Evolutionary conservation across 2,329 filamentous ascomycete genomes (phyloP).

Genomic region (Neonectria hederae): DNA sequence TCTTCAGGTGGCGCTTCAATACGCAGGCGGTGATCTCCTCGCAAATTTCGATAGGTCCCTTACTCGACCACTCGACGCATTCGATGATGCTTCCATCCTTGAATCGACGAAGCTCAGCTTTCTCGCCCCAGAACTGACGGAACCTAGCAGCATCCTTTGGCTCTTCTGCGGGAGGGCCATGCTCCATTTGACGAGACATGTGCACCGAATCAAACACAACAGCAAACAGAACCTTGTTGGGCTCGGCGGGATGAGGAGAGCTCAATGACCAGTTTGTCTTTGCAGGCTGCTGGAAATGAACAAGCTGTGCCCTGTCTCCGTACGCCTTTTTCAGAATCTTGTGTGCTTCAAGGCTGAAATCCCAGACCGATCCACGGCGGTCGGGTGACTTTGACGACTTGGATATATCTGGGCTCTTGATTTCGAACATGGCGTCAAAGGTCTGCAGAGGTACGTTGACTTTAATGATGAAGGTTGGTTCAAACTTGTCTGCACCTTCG

Average conservation of each 20-base stretch:
- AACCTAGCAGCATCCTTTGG: slow-evolving; percentile 84
- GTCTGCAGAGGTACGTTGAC: slow-evolving; percentile 63
- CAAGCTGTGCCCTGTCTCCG: slow-evolving; percentile 75
- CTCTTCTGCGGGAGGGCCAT: slow-evolving; percentile 86
- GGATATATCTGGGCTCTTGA: slow-evolving; percentile 44
- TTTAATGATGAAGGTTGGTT: slow-evolving; percentile 80
- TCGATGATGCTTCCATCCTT: slow-evolving; percentile 95
- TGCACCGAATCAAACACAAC: slow-evolving; percentile 78
- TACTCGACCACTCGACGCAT: slow-evolving; percentile 84
- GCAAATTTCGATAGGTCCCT: slow-evolving; percentile 71
- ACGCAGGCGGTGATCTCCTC: slow-evolving; percentile 83
- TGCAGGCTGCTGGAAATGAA: slow-evolving; percentile 64
- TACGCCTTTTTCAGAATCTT: slow-evolving; percentile 75
- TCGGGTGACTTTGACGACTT: slow-evolving; percentile 48
- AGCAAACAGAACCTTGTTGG: slow-evolving; percentile 65
- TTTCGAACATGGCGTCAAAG: slow-evolving; percentile 60
- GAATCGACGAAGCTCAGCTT: slow-evolving; percentile 91
- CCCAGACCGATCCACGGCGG: slow-evolving; percentile 54
- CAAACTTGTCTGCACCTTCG: slow-evolving; percentile 80
- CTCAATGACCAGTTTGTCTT: slow-evolving; percentile 45
- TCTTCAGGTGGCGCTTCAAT: slow-evolving; percentile 73
- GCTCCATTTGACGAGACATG: slow-evolving; percentile 81
- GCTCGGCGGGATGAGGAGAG: slow-evolving; percentile 28
- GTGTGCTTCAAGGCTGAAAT: slow-evolving; percentile 68
- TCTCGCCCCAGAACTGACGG: slow-evolving; percentile 93